Conservation (phyloP, 2,329 filamentous ascomycete species). For the Colletotrichum sp. region DNA sequence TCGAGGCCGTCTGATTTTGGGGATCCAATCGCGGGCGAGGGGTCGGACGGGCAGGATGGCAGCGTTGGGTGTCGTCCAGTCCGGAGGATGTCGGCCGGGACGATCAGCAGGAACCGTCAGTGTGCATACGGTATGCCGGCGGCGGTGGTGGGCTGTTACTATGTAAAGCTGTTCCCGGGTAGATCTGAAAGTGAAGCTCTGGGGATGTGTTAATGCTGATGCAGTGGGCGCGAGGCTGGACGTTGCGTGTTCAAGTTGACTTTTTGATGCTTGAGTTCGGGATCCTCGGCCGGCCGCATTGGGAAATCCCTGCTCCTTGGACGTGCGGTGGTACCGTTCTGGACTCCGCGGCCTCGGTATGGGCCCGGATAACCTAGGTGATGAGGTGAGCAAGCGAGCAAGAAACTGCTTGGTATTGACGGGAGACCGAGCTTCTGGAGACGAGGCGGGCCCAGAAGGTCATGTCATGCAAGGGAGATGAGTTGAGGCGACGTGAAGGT, state of each 20-base stretch:
- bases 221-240: background rate
- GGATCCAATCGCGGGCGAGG: background rate
- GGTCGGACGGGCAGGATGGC: background rate
- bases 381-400: background rate
- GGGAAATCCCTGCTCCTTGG: background rate
- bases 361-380: background rate
- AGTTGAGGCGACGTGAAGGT: background rate
- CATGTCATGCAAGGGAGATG: background rate
- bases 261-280: background rate
- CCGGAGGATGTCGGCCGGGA: background rate
- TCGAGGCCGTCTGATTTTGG: background rate
- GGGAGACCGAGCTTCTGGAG: background rate
- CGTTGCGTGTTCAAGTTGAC: background rate
- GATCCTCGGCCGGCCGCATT: conserved; percentile 13
- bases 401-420: background rate
- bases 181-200: background rate
- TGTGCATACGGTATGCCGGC: background rate
- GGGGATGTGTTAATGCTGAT: background rate
- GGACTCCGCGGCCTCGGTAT: background rate
- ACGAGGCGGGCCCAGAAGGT: background rate
- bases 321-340: background rate
- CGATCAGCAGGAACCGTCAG: background rate
- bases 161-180: background rate
- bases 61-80: background rate
- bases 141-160: background rate